Evolutionary conservation across 2,329 filamentous ascomycete genomes (phyloP), one percentile per base, ranked within the genome.

Genomic region (Mariannaea sp.): DNA sequence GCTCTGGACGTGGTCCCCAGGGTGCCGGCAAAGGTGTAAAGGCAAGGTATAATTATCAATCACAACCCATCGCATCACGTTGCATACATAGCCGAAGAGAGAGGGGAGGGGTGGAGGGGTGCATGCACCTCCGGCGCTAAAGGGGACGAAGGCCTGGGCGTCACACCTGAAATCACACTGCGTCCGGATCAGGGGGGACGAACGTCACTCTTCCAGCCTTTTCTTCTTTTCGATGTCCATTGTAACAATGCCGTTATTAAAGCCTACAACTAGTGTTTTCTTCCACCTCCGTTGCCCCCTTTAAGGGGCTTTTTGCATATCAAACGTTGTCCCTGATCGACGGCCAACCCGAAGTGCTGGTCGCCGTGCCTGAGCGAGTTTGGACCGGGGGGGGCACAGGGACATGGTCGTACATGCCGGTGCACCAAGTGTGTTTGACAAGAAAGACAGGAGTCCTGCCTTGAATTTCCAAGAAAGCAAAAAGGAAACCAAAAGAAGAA

Each of bases 171-270:
- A 48, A 40, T 49, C 16, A 51, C 41, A 49, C 52, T 44, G 46
- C 60, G 46, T 55, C 45, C 48, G 52, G 57, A 57, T 51, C 61
- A 62, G 62, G 62, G 62, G 45, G 62, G 60, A 65, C 64, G 61
- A 52, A 59, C 62, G 53, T 44, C 62, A 62, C 42, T 35, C 8
- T 24, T 10, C 14, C 33, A 19, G 32, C 9, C 14, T 36, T 20
- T 12, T 9, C 20, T 39, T 16, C n/a, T 20, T 14, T 24, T 20
- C 12, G 12, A 13, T 6, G 27, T 14, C 9, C 29, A 24, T 20
- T 14, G 26, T 13, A 32, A 43, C 16, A 32, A 29, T 32, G 26
- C 14, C 33, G 3, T 36, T 36, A 7, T 19, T 20, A 14, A 17
- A 19, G 9, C 24, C 29, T 27, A 30, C 44, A 36, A 27, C n/a